phyloP scores from a whole-genome alignment of 2,329 filamentous ascomycete species.

The Cordyceps tenuipes region DNA sequence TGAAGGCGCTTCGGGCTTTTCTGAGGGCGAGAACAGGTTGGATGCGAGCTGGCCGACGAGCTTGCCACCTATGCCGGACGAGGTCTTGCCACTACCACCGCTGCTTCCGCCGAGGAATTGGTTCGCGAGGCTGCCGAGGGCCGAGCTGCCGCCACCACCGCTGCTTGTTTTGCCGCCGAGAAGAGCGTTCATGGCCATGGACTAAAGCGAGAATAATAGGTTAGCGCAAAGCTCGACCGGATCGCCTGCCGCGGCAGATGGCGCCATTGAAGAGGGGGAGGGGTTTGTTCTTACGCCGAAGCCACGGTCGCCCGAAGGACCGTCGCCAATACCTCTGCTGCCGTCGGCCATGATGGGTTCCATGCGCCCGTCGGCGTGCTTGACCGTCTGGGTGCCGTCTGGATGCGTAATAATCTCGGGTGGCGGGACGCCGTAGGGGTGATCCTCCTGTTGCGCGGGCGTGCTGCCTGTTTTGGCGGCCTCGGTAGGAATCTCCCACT shows the following conservation, averaged over 20 bases:
- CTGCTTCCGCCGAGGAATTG: constrained; percentile 36
- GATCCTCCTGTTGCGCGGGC: constrained; percentile 45
- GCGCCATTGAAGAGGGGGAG: constrained; percentile 10
- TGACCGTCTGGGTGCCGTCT: constrained; percentile 54
- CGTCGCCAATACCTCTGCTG: constrained; percentile 41
- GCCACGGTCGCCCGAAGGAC: constrained; percentile 50
- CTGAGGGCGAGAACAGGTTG: constrained; percentile 42
- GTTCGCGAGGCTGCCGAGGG: constrained; percentile 38
- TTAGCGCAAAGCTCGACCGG: neutral
- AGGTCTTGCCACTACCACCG: constrained; percentile 27
- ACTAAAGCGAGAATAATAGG: constrained; percentile 28
- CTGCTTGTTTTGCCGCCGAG: constrained; percentile 39
- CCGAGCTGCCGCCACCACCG: constrained; percentile 26
- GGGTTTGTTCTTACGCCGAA: constrained; percentile 49
- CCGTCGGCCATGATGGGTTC: constrained; percentile 50
- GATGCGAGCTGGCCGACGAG: constrained; percentile 49
- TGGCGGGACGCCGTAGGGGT: constrained; percentile 54
- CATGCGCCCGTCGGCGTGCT: constrained; percentile 51
- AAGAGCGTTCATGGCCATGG: constrained; percentile 53
- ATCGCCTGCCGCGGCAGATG: neutral
- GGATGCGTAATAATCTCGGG: constrained; percentile 52
- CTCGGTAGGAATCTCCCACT: constrained; percentile 65
- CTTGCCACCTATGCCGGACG: constrained; percentile 39
- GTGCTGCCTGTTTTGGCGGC: constrained; percentile 54
- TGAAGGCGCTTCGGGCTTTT: constrained; percentile 37